Percentiles rank a stretch among this genome's conserved stretches.
Conservation (phyloP, 2,329 filamentous ascomycete species). For the Phaeoacremonium minimum region DNA sequence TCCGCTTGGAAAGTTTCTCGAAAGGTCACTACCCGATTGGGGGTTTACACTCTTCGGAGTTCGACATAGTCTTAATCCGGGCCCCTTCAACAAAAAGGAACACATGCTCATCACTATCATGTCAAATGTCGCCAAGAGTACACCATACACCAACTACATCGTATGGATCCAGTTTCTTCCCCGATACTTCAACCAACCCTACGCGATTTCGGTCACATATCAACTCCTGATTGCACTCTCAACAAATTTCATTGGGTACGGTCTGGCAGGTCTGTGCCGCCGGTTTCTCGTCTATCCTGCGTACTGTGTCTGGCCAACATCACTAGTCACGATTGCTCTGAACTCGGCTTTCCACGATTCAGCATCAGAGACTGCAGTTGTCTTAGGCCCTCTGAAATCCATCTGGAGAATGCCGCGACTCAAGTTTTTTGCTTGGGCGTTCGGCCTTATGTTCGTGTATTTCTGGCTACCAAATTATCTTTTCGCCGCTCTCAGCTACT, state of each 20-base stretch:
- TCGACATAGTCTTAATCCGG: slow-evolving; percentile 30
- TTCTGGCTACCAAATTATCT: slow-evolving; percentile 26
- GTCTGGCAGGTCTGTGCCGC: slow-evolving; percentile 54
- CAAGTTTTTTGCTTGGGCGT: slow-evolving; percentile 50
- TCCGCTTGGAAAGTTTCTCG: slow-evolving; percentile 28
- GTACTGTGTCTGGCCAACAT: slow-evolving; percentile 61
- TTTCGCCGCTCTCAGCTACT: slow-evolving; percentile 27
- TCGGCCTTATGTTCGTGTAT: slow-evolving; percentile 39
- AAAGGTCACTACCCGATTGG: slow-evolving; percentile 22
- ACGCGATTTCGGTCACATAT: too few species aligned
- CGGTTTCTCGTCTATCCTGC: slow-evolving; percentile 57
- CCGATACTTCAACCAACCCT: slow-evolving; percentile 55
- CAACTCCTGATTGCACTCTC: slow-evolving; percentile 56
- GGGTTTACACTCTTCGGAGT: slow-evolving; percentile 24
- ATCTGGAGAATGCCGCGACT: slow-evolving; percentile 58
- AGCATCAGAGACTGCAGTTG: slow-evolving; percentile 29
- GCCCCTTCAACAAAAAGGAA: slow-evolving; percentile 41
- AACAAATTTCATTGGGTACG: slow-evolving; percentile 60
- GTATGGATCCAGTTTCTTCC: slow-evolving; percentile 47
- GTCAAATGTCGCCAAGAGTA: slow-evolving; percentile 29
- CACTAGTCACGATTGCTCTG: slow-evolving; percentile 56
- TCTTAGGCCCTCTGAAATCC: too few species aligned
- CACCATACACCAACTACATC: slow-evolving; percentile 32
- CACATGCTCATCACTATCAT: slow-evolving; percentile 44
- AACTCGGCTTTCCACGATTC: slow-evolving; percentile 63